Evolutionary conservation across 495 filamentous ascomycete genomes (phyloP).

Genomic region (Daldinia childiae): DNA sequence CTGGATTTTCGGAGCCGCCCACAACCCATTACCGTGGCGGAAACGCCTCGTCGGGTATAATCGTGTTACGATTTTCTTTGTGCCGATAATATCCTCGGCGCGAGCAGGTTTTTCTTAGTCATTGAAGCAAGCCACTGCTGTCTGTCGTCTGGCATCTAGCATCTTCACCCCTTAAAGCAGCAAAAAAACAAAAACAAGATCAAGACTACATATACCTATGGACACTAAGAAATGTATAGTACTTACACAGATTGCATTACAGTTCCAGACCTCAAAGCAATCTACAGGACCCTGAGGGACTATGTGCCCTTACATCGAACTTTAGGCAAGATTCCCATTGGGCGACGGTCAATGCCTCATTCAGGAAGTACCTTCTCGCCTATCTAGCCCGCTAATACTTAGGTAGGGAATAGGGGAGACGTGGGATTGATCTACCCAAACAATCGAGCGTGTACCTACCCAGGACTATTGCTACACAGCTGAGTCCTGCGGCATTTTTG

Average conservation of each 20-base stretch:
- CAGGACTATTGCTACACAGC: neutral
- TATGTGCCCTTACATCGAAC: constrained; percentile 1
- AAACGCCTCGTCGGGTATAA: constrained; percentile 11
- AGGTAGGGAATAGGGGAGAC: neutral
- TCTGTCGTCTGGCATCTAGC: too few relatives aligned
- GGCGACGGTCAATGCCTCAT: neutral
- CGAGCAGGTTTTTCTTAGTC: constrained; percentile 9
- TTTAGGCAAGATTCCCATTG: constrained; percentile 11
- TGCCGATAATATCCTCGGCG: constrained; percentile 8
- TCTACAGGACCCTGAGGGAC: constrained; percentile 14
- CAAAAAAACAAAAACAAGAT: neutral
- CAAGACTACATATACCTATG: neutral
- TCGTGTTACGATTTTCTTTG: constrained; percentile 4
- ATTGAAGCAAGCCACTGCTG: neutral
- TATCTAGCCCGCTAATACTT: constrained; percentile 7
- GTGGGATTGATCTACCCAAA: constrained; percentile 9
- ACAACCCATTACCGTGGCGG: constrained; percentile 14
- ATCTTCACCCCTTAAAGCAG: neutral
- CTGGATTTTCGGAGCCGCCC: constrained; percentile 6
- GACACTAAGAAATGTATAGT: constrained; percentile 13
- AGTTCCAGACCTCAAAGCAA: constrained; percentile 1
- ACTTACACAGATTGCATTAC: constrained; percentile 11
- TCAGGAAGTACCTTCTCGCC: neutral
- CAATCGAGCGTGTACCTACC: constrained; percentile 3
- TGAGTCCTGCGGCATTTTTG: constrained; percentile 16